Evolutionary conservation across 768 basidiomycete species (phyloP), one percentile per base, ranked within the genome.

Genomic region (Mycena sanguinolenta): DNA sequence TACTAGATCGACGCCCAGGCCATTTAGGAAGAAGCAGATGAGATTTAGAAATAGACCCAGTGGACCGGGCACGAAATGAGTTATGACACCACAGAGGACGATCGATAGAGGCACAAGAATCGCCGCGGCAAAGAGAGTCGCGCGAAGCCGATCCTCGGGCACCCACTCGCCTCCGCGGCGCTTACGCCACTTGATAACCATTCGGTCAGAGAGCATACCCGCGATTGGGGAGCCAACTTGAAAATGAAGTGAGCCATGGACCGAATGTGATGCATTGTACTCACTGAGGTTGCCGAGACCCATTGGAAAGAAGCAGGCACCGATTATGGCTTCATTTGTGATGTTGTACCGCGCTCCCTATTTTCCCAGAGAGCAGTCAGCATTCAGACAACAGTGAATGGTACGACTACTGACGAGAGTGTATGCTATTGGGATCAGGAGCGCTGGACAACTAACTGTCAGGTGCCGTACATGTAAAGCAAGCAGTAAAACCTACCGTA

Each of bases 81-180:
- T 84, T 52, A 81, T 73, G 4, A 87, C 70, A 2, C 87, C 86
- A 0, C 79, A 79, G 0, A 80, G 55, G 17, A 82, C 76, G 21
- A 86, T 74, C 7, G 88, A 87, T 19, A 87, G 28, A 0, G 88
- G 88, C 5, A 84, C 80, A 23, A 87, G 75, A 6, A 83, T 60
- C 14, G 78, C 75, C 9, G 77, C 82, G 17, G 85, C 85, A 9
- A 82, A 64, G 58, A 83, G 75, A 5, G 82, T 78, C 4, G 79
- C 87, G 13, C 85, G 81, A 42, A 89, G 81, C 6, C 88, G 82
- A 67, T 88, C 88, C 74, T 89, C 88, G 0, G 89, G 87, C 5
- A 82, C 79, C 87, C 86, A 88, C 5, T 77, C 71, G 2, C 86
- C 86, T 0, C 78, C 78, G 39, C 87, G 83, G 4, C 74, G 70